Percentiles rank a stretch among this genome's conserved stretches.
These are phyloP conservation scores for Penicillium expansum DNA, from an alignment of 2,329 filamentous ascomycete species.

Conservation along the genomic window DNA sequence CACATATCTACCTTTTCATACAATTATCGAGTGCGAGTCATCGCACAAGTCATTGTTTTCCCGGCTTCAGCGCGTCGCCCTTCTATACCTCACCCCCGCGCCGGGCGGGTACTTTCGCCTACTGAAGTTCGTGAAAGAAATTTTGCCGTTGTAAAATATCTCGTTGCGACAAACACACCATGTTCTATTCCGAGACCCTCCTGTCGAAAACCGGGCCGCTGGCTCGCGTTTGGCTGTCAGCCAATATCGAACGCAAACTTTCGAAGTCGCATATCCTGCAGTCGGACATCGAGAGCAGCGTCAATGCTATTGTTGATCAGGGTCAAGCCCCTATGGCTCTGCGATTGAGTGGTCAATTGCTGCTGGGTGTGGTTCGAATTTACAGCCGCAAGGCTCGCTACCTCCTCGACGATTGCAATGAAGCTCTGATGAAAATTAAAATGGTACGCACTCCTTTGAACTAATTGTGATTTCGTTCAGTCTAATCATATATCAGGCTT, in stretches of 20 bases:
- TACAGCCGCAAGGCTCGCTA: slow-evolving; percentile 98
- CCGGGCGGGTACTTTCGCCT: slow-evolving; percentile 30
- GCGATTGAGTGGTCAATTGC: slow-evolving; percentile 86
- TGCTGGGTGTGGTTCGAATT: slow-evolving; percentile 94
- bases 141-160: slow-evolving; percentile 28
- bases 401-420: slow-evolving; percentile 93
- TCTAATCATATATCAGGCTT: slow-evolving; percentile 62
- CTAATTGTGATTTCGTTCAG: neutral
- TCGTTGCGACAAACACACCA: slow-evolving; percentile 42
- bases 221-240: slow-evolving; percentile 96
- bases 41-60: slow-evolving; percentile 32
- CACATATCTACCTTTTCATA: neutral
- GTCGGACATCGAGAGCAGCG: slow-evolving; percentile 90
- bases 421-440: slow-evolving; percentile 96
- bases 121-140: slow-evolving; percentile 31
- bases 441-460: slow-evolving; percentile 62
- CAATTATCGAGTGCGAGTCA: slow-evolving; percentile 7
- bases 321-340: slow-evolving; percentile 93
- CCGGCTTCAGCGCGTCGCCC: slow-evolving; percentile 33
- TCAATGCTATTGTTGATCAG: slow-evolving; percentile 89
- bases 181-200: slow-evolving; percentile 98
- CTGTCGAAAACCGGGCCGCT: slow-evolving; percentile 95
- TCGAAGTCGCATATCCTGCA: slow-evolving; percentile 95
- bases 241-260: slow-evolving; percentile 97
- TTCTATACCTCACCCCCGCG: slow-evolving; percentile 32